phyloP scores from a whole-genome alignment of 192 early-diverging fungal genomes.

The Coemansia erecta region DNA sequence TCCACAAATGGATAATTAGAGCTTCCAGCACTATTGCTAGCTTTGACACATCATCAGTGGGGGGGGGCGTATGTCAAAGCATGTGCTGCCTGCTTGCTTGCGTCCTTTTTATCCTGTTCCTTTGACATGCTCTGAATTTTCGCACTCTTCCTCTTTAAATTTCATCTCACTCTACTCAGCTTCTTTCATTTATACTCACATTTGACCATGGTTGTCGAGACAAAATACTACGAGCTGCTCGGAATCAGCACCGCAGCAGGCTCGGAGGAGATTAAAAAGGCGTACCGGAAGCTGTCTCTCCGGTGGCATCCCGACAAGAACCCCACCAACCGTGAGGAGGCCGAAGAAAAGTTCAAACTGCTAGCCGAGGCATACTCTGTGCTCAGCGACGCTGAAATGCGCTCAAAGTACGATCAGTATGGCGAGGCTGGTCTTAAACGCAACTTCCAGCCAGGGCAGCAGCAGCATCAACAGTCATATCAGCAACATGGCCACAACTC shows the following conservation, averaged over 20 bases:
- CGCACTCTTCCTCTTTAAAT: constrained; percentile 3
- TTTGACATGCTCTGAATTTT: constrained; percentile 3
- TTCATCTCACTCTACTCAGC: neutral
- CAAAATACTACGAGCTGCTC: constrained; percentile 68
- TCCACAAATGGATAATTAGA: too few relatives aligned
- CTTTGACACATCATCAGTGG: neutral
- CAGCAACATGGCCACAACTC: constrained; percentile 3
- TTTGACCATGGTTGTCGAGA: constrained; percentile 27
- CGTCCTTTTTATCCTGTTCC: neutral
- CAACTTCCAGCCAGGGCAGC: constrained; percentile 26
- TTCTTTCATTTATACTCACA: neutral
- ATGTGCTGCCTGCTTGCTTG: neutral
- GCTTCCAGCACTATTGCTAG: too few relatives aligned
- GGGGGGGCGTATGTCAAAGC: neutral
- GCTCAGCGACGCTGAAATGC: constrained; percentile 41
- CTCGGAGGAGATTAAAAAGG: constrained; percentile 70
- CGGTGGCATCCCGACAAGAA: constrained; percentile 75
- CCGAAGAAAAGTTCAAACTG: constrained; percentile 52
- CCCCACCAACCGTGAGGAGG: constrained; percentile 36
- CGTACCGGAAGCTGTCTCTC: constrained; percentile 69
- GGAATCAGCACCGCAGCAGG: constrained; percentile 59
- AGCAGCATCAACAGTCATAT: constrained; percentile 7
- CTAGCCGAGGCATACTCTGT: constrained; percentile 54
- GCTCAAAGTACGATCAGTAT: constrained; percentile 43
- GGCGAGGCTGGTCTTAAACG: constrained; percentile 46